Percentiles rank a stretch among this genome's conserved stretches.
Evolutionary conservation across 805 yeast species (phyloP).

Genomic region (Hermanozyma aechmeae): DNA sequence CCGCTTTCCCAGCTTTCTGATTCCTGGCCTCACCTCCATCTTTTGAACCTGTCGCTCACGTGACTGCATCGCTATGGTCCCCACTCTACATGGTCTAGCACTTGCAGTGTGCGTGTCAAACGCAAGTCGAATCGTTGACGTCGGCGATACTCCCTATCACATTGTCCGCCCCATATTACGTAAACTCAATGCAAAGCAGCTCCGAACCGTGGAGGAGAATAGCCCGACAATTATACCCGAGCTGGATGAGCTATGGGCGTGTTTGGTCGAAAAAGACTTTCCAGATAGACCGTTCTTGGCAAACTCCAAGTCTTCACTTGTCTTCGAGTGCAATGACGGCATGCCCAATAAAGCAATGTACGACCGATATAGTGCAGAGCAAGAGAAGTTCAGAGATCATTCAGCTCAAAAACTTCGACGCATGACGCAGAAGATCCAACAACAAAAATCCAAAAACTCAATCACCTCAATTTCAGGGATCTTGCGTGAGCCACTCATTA

Average conservation of each 20-base stretch:
- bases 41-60: too few relatives aligned
- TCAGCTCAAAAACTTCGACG: conserved; percentile 36
- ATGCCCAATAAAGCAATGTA: conserved; percentile 33
- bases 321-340: conserved; percentile 1
- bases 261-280: conserved; percentile 38
- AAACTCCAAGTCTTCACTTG: conserved; percentile 2
- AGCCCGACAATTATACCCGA: conserved; percentile 34
- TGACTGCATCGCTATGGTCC: too few relatives aligned
- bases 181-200: conserved; percentile 33
- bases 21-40: too few relatives aligned
- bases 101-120: conserved; percentile 7
- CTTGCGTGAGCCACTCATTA: too few relatives aligned
- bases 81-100: conserved; percentile 6
- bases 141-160: conserved; percentile 29
- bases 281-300: conserved; percentile 29
- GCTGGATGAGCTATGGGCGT: conserved; percentile 38
- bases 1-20: too few relatives aligned
- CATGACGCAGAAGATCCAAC: conserved; percentile 29
- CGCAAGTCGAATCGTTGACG: conserved; percentile 9
- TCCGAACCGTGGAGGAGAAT: conserved; percentile 28
- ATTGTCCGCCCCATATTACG: conserved; percentile 37
- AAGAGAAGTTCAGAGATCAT: conserved; percentile 33
- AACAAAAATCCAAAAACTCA: conserved; percentile 33
- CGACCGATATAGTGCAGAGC: conserved; percentile 26
- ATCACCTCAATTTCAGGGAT: too few relatives aligned